Base-by-base conservation (phyloP, 208 protist species). In the Trypanosoma brucei region DNA sequence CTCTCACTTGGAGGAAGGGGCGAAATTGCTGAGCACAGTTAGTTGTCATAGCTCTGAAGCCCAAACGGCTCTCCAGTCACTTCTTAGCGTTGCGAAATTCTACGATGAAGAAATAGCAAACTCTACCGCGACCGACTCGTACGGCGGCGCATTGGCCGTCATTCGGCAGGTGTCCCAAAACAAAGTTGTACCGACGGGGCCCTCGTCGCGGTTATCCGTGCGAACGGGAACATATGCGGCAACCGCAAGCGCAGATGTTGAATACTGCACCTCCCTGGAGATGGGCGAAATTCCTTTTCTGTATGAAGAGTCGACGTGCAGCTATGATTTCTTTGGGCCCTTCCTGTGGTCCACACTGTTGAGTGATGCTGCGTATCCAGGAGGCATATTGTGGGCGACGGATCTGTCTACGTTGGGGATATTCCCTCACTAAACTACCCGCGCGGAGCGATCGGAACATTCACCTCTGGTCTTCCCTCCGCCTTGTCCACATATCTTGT, bases 281-380 rank as follows among this genome's bases (percentile, higher is more conserved):
- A 13, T 64, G 33, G 35, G 46, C 5, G 51, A 59, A 54, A 63
- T 72, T 65, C 57, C 38, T 46, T 76, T 50, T 61, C 58, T 79
- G 46, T 94, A 94, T 73, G 83, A 94, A 68, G 88, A 94, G 66
- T 85, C 71, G 34, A 55, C 78, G 35, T 63, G 87, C 53, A 91
- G 85, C 66, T 92, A 94, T 66, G 69, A 81, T 61, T 94, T 94
- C 62, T 94, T 94, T 57, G 88, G 79, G 3, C 84, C 84, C 0
- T 94, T 91, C 72, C 65, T 92, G 54, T 94, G 88, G 85, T 56
- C 81, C 0, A 86, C 77, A 5, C 39, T 92, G 50, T 45, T 94
- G 45, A 72, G 62, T 31, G 81, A 88, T 31, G 83, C 73, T 1
- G 70, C 55, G 0, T 48, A 69, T 8, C 88, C 88, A 0, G 88